These are phyloP conservation scores for Viola pubescens DNA, from an alignment of 441 rosid species.

Conservation along the genomic window DNA sequence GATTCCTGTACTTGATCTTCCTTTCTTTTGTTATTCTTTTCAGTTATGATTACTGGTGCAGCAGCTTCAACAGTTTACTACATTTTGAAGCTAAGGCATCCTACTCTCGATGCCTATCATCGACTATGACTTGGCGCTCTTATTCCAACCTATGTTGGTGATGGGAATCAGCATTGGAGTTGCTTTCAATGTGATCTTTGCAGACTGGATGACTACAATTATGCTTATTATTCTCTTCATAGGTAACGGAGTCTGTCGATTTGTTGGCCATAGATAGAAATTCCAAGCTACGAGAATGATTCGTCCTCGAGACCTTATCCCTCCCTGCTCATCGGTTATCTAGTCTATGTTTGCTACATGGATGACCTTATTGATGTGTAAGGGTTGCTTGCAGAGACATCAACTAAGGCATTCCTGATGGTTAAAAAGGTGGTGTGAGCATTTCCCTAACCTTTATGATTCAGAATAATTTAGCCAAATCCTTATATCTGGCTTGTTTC, in stretches of 20 bases:
- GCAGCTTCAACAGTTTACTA: slow-evolving; percentile 49
- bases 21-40: background rate
- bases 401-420: slow-evolving; percentile 39
- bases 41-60: slow-evolving; percentile 64
- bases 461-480: background rate
- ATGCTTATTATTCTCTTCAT: slow-evolving; percentile 44
- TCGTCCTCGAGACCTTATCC: no score
- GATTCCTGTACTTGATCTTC: background rate
- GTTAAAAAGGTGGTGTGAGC: slow-evolving; percentile 23
- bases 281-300: no score
- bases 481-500: background rate
- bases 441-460: background rate
- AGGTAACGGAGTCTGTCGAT: slow-evolving; percentile 21
- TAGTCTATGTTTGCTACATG: no score
- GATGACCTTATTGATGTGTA: no score
- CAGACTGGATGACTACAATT: slow-evolving; percentile 62
- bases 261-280: no score
- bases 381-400: slow-evolving; percentile 23
- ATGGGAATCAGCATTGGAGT: slow-evolving; percentile 58
- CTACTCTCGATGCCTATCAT: slow-evolving; percentile 49
- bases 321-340: no score
- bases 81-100: slow-evolving; percentile 49
- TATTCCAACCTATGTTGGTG: slow-evolving; percentile 54
- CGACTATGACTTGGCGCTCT: slow-evolving; percentile 52
- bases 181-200: slow-evolving; percentile 47